These are phyloP conservation scores for Xylaria sp. DNA, from an alignment of 2,329 filamentous ascomycete genomes.

Conservation along the genomic window DNA sequence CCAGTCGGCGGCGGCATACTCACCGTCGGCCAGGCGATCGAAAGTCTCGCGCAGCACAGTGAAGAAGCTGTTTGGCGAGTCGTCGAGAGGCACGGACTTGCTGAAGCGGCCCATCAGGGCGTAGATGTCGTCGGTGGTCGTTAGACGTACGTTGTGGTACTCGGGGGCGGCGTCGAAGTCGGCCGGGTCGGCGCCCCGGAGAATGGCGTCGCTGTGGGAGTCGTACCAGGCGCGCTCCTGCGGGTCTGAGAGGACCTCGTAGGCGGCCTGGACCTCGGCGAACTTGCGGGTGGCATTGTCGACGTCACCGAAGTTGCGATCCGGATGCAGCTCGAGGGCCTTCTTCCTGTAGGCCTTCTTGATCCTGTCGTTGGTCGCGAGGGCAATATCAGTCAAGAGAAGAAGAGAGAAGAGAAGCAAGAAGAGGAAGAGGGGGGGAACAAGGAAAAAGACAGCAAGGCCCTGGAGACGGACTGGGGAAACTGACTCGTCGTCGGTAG, in stretches of 20 bases:
- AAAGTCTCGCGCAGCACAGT: slow-evolving; percentile 82
- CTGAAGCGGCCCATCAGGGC: slow-evolving; percentile 84
- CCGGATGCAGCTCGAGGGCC: slow-evolving; percentile 92
- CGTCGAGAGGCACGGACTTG: slow-evolving; percentile 79
- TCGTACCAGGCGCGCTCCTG: slow-evolving; percentile 99
- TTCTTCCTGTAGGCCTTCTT: slow-evolving; percentile 93
- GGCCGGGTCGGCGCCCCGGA: slow-evolving; percentile 71
- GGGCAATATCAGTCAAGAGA: slow-evolving; percentile 10
- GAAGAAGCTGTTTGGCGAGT: slow-evolving; percentile 86
- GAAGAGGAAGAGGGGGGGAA: not conserved
- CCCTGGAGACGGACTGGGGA: not conserved
- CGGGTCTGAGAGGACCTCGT: slow-evolving; percentile 94
- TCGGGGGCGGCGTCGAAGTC: slow-evolving; percentile 65
- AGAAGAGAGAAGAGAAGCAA: slow-evolving; percentile 11
- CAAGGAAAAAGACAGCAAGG: too few species aligned
- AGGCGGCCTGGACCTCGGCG: slow-evolving; percentile 90
- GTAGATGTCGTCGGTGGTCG: slow-evolving; percentile 82
- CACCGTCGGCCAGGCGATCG: slow-evolving; percentile 81
- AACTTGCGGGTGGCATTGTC: slow-evolving; percentile 87
- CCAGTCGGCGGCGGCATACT: slow-evolving; percentile 78
- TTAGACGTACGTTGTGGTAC: slow-evolving; percentile 76
- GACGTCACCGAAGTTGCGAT: slow-evolving; percentile 89
- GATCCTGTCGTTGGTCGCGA: slow-evolving; percentile 67
- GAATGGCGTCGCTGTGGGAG: slow-evolving; percentile 86
- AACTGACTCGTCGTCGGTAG: slow-evolving; percentile 80